phyloP scores from a whole-genome alignment of 1,284 basidiomycete genomes.

The Trametes pubescens region DNA sequence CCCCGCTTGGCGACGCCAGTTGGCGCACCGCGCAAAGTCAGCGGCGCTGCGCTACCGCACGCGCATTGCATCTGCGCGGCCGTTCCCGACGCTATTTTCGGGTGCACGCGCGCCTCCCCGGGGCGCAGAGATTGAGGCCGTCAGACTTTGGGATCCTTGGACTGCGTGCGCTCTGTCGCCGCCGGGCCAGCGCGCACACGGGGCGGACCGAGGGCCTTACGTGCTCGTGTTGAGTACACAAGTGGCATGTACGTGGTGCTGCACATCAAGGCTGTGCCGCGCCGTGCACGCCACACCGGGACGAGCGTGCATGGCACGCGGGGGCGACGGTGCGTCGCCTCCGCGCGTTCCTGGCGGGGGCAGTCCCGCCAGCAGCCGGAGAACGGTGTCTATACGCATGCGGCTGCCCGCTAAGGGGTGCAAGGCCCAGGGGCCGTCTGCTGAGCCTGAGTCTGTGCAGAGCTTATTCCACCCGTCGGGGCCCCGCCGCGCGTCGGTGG shows the following conservation, averaged over 20 bases:
- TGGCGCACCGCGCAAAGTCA: constrained; percentile 17
- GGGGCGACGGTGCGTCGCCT: background rate
- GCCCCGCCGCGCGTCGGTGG: constrained; percentile 17
- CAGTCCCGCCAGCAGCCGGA: constrained; percentile 5
- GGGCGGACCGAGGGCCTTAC: too few species aligned
- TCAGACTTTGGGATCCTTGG: too few species aligned
- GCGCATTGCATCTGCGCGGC: constrained; percentile 9
- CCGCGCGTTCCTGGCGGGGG: constrained; percentile 25
- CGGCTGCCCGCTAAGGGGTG: constrained; percentile 18
- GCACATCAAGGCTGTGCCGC: constrained; percentile 1
- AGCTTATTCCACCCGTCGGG: constrained; percentile 25
- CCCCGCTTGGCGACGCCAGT: constrained; percentile 10
- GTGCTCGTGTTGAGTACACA: background rate
- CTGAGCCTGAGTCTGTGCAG: constrained; percentile 1
- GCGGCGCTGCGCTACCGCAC: constrained; percentile 7
- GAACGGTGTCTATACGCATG: constrained; percentile 20
- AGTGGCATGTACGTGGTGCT: background rate
- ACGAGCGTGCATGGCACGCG: background rate
- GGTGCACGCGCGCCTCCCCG: background rate
- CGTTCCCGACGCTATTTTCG: constrained; percentile 13
- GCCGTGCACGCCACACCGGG: background rate
- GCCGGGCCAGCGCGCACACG: background rate
- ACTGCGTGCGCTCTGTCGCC: background rate
- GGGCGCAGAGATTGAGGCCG: background rate
- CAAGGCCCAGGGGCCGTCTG: constrained; percentile 8